Percentiles rank a stretch among this genome's conserved stretches.
phyloP scores from a whole-genome alignment of 495 filamentous ascomycete species.

The Aspergillus olivimuriae region DNA sequence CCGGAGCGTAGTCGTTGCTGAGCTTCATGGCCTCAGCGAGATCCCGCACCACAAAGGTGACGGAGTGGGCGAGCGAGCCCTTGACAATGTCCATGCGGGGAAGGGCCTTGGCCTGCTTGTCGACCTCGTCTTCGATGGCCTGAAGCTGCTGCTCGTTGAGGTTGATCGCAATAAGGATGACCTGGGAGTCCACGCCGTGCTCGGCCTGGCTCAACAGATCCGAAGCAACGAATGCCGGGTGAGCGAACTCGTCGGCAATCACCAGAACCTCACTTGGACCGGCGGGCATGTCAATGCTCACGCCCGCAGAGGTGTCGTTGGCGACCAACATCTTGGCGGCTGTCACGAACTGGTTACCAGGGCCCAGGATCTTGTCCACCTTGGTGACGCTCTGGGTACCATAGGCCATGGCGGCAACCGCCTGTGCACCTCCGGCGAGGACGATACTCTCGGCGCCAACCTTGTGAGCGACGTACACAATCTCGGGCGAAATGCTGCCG shows the following conservation, averaged over 20 bases:
- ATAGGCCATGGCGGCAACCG: conserved; percentile 70
- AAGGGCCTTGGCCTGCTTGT: conserved; percentile 79
- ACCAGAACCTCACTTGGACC: conserved; percentile 96
- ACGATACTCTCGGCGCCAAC: conserved; percentile 93
- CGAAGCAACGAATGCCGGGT: conserved; percentile 91
- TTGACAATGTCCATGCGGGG: conserved; percentile 89
- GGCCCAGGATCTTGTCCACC: conserved; percentile 97
- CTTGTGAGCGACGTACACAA: conserved; percentile 97
- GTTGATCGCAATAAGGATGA: conserved; percentile 82
- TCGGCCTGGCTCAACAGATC: conserved; percentile 94
- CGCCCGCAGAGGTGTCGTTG: conserved; percentile 91
- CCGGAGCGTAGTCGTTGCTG: conserved; percentile 93
- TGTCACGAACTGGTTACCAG: conserved; percentile 97
- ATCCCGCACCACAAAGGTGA: conserved; percentile 75
- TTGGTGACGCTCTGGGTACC: conserved; percentile 75
- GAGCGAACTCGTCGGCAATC: conserved; percentile 82
- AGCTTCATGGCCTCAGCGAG: conserved; percentile 79
- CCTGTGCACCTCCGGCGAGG: conserved; percentile 90
- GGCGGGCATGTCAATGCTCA: conserved; percentile 97
- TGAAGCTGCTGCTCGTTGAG: conserved; percentile 61
- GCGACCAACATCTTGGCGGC: conserved; percentile 96
- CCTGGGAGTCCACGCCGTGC: conserved; percentile 92
- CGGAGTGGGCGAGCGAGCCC: conserved; percentile 83
- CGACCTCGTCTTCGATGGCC: conserved; percentile 86
- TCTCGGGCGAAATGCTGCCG: conserved; percentile 88